Conservation (phyloP, 1,284 basidiomycete genomes). For the Leccinum pachyderme region DNA sequence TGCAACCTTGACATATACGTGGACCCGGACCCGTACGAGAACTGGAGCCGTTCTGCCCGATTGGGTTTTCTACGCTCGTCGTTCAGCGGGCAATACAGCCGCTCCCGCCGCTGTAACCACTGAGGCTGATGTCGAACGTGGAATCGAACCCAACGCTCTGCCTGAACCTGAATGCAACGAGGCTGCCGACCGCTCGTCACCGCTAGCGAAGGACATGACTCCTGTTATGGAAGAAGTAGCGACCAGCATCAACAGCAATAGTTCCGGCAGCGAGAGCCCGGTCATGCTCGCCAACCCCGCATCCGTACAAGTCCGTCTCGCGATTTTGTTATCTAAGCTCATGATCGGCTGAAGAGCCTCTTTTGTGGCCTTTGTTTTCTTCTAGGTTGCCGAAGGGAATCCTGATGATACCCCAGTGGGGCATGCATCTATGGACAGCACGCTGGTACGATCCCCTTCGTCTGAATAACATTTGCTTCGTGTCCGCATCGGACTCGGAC, state of each 20-base stretch:
- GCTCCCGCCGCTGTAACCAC: not conserved
- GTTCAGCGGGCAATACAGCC: slow-evolving; percentile 18
- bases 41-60: slow-evolving; percentile 40
- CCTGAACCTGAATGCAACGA: not conserved
- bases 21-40: slow-evolving; percentile 36
- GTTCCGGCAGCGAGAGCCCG: not conserved
- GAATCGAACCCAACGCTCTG: not conserved
- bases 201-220: not conserved
- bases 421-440: not conserved
- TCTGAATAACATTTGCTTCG: slow-evolving; percentile 38
- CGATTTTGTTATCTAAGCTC: not conserved
- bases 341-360: slow-evolving; percentile 17
- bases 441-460: slow-evolving; percentile 29
- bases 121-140: slow-evolving; percentile 28
- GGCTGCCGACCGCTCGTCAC: not conserved
- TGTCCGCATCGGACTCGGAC: slow-evolving; percentile 9
- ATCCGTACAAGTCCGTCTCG: slow-evolving; percentile 25
- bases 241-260: not conserved
- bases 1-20: slow-evolving; percentile 31
- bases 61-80: slow-evolving; percentile 47
- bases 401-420: not conserved
- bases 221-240: not conserved
- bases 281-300: not conserved
- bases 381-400: slow-evolving; percentile 12
- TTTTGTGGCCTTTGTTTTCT: slow-evolving; percentile 1